Evolutionary conservation across 2,329 filamentous ascomycete species (phyloP).

Genomic region (Fusarium sp.): DNA sequence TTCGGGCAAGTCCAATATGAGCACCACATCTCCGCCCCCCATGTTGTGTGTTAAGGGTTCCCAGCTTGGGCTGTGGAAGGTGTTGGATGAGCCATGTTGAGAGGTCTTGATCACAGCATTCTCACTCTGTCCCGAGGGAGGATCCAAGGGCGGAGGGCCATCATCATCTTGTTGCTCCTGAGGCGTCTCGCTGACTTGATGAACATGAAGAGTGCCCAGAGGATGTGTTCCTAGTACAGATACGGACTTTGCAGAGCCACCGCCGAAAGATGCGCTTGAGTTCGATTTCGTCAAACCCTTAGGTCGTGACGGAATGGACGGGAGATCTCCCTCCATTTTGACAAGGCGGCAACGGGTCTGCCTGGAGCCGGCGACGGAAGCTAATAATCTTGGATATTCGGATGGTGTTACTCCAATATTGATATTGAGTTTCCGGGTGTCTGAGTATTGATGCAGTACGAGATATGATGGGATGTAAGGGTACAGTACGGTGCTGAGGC

Average conservation of each 20-base stretch:
- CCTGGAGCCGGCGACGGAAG: neutral
- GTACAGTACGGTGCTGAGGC: slow-evolving; percentile 6
- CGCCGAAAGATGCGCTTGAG: slow-evolving; percentile 42
- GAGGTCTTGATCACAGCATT: neutral
- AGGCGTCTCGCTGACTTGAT: slow-evolving; percentile 38
- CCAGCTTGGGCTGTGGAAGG: neutral
- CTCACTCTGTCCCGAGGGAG: slow-evolving; percentile 10
- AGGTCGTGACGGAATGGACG: slow-evolving; percentile 27
- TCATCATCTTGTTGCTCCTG: slow-evolving; percentile 36
- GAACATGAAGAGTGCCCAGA: slow-evolving; percentile 54
- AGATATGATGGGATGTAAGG: neutral
- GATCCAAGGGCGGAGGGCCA: slow-evolving; percentile 45
- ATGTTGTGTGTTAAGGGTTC: slow-evolving; percentile 42
- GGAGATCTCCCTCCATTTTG: slow-evolving; percentile 39
- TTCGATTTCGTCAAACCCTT: slow-evolving; percentile 49
- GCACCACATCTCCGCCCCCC: slow-evolving; percentile 59
- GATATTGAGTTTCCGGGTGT: neutral
- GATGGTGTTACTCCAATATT: neutral
- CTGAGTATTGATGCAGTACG: neutral
- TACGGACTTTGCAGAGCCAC: slow-evolving; percentile 48
- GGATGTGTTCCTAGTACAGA: slow-evolving; percentile 52
- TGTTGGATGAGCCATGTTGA: neutral
- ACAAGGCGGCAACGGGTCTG: neutral
- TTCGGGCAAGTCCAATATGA: slow-evolving; percentile 61
- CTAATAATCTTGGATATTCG: neutral